Evolutionary conservation across 2,329 filamentous ascomycete species (phyloP).

Genomic region (Verticillium isaacii): DNA sequence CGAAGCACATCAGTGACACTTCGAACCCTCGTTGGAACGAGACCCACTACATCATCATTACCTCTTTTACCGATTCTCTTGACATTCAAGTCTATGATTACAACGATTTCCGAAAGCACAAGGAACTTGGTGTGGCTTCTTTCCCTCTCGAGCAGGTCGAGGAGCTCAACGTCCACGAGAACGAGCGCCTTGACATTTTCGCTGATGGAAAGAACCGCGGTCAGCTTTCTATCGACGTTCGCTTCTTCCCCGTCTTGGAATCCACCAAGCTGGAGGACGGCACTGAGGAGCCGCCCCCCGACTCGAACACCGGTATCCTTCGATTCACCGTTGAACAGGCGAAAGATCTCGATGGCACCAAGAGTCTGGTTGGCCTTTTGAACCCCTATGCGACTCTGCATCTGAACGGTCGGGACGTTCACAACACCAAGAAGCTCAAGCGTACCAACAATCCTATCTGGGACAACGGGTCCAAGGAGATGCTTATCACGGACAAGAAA

Average conservation of each 20-base stretch:
- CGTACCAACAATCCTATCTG: conserved; percentile 97
- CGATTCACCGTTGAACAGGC: conserved; percentile 92
- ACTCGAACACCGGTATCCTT: conserved; percentile 89
- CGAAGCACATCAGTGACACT: conserved; percentile 82
- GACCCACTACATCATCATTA: conserved; percentile 92
- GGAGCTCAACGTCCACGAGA: conserved; percentile 72
- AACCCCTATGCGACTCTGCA: conserved; percentile 88
- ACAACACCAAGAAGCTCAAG: conserved; percentile 87
- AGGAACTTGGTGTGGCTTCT: conserved; percentile 82
- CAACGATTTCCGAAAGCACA: conserved; percentile 95
- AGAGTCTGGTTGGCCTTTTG: conserved; percentile 85
- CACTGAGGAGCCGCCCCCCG: conserved; percentile 72
- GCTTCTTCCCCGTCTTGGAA: conserved; percentile 92
- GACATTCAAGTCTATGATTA: conserved; percentile 85
- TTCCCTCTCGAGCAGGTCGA: conserved; percentile 83
- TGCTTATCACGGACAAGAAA: conserved; percentile 91
- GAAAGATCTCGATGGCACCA: conserved; percentile 89
- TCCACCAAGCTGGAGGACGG: conserved; percentile 69
- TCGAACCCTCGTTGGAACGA: conserved; percentile 92
- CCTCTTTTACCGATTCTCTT: conserved; percentile 81
- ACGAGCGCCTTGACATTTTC: conserved; percentile 78
- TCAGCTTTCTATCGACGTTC: conserved; percentile 73
- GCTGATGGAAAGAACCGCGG: conserved; percentile 81
- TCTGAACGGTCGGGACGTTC: conserved; percentile 87
- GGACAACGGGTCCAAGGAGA: conserved; percentile 87